A percentile compares a stretch with the other conserved stretches of the same genome.
These are phyloP conservation scores for Clavaria fumosa DNA, from an alignment of 768 basidiomycete species.

Conservation along the genomic window DNA sequence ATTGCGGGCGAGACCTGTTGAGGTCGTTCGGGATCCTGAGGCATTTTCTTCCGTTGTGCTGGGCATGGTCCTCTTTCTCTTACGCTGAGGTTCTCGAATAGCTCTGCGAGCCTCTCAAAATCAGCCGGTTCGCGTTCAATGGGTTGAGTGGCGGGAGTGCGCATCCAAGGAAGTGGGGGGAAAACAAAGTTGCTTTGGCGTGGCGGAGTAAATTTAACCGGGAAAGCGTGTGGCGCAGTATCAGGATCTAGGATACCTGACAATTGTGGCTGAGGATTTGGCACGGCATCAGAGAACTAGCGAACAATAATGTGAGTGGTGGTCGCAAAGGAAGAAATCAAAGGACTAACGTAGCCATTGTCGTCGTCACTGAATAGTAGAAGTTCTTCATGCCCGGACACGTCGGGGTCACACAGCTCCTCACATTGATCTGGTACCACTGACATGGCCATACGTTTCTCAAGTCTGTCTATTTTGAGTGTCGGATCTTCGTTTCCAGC, in stretches of 20 bases:
- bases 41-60: conserved; percentile 3
- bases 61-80: too few species aligned
- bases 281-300: too few species aligned
- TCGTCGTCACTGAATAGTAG: conserved; percentile 7
- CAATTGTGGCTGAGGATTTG: too few species aligned
- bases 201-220: too few species aligned
- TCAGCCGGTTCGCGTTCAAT: too few species aligned
- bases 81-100: conserved; percentile 17
- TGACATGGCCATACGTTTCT: conserved; percentile 15
- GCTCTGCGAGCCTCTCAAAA: conserved; percentile 14
- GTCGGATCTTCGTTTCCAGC: conserved; percentile 11
- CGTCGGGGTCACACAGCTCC: conserved; percentile 5
- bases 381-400: conserved; percentile 11
- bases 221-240: too few species aligned
- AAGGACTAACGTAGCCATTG: conserved; percentile 2
- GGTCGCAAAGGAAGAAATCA: not conserved
- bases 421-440: conserved; percentile 12
- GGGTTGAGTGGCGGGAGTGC: conserved; percentile 14
- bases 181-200: conserved; percentile 13
- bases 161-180: conserved; percentile 20
- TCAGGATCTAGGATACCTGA: too few species aligned
- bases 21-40: not conserved
- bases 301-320: too few species aligned
- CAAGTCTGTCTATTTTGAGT: conserved; percentile 14
- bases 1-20: not conserved